Percentiles rank a stretch among this genome's conserved stretches.
Conservation (phyloP, 1,139 yeast genomes). For the Taiozyma onychis region DNA sequence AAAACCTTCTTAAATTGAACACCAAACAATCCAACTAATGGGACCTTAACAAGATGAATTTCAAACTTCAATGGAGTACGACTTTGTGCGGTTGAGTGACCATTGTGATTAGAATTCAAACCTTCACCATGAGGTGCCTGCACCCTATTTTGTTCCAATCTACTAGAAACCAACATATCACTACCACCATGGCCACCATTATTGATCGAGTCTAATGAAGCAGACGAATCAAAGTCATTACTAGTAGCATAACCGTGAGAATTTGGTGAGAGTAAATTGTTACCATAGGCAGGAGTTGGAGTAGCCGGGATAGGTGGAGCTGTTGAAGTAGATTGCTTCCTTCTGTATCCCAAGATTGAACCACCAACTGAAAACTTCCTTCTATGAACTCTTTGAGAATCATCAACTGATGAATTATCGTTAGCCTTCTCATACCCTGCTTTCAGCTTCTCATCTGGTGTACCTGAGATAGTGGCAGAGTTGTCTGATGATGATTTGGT, state of each 20-base stretch:
- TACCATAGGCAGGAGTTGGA: conserved; percentile 34
- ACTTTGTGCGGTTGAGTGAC: conserved; percentile 8
- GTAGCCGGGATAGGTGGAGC: conserved; percentile 29
- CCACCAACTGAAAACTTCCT: conserved; percentile 62
- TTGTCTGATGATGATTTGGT: conserved; percentile 8
- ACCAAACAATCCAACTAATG: conserved; percentile 85
- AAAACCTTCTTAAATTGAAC: conserved; percentile 90
- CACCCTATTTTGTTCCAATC: conserved; percentile 40
- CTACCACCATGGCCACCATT: conserved; percentile 47
- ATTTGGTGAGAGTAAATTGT: conserved; percentile 10
- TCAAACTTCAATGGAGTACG: conserved; percentile 61
- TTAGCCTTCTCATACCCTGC: conserved; percentile 5
- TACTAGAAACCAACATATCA: conserved; percentile 59
- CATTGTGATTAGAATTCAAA: conserved; percentile 1
- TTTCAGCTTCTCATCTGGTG: conserved; percentile 5
- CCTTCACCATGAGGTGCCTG: conserved; percentile 1
- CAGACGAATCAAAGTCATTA: conserved; percentile 39
- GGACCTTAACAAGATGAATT: conserved; percentile 88
- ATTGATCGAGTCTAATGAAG: conserved; percentile 56
- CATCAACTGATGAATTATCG: conserved; percentile 7
- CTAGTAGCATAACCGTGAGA: conserved; percentile 15
- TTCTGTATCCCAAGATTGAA: conserved; percentile 24
- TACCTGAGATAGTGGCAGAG: not conserved
- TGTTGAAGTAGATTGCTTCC: conserved; percentile 16
- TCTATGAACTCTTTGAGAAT: conserved; percentile 38